phyloP scores from a whole-genome alignment of 2,329 filamentous ascomycete species.

The Neospermospora avenae region DNA sequence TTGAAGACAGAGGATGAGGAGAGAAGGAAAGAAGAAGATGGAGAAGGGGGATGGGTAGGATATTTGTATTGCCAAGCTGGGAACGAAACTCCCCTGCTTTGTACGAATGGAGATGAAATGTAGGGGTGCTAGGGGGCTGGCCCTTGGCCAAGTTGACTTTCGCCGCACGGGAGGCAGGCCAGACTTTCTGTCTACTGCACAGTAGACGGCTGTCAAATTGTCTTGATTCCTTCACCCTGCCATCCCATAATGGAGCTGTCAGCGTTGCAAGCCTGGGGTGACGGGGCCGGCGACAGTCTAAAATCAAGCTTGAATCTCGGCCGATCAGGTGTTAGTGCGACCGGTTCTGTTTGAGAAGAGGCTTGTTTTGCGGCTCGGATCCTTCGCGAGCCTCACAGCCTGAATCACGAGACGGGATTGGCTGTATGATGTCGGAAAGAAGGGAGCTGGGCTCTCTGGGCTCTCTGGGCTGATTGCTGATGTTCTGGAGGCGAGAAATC shows the following conservation, averaged over 20 bases:
- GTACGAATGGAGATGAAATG: not conserved
- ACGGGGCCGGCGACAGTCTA: conserved; percentile 1
- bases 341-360: conserved; percentile 16
- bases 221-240: not conserved
- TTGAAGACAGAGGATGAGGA: conserved; percentile 18
- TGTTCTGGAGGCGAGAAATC: conserved; percentile 5
- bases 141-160: conserved; percentile 3
- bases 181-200: not conserved
- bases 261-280: conserved; percentile 18
- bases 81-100: not conserved
- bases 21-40: conserved; percentile 9
- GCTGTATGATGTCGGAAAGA: conserved; percentile 1
- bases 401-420: conserved; percentile 6
- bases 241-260: conserved; percentile 15
- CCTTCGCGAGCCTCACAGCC: not conserved
- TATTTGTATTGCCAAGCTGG: conserved; percentile 25
- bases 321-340: conserved; percentile 26
- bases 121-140: not conserved
- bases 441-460: not conserved
- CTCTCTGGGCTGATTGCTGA: too few species aligned
- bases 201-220: conserved; percentile 8
- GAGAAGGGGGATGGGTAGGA: conserved; percentile 1
- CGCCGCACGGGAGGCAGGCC: conserved; percentile 12
- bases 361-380: conserved; percentile 7
- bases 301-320: conserved; percentile 15